Evolutionary conservation across 1,284 basidiomycete genomes (phyloP).

Genomic region (Ustilago vetiveriae): DNA sequence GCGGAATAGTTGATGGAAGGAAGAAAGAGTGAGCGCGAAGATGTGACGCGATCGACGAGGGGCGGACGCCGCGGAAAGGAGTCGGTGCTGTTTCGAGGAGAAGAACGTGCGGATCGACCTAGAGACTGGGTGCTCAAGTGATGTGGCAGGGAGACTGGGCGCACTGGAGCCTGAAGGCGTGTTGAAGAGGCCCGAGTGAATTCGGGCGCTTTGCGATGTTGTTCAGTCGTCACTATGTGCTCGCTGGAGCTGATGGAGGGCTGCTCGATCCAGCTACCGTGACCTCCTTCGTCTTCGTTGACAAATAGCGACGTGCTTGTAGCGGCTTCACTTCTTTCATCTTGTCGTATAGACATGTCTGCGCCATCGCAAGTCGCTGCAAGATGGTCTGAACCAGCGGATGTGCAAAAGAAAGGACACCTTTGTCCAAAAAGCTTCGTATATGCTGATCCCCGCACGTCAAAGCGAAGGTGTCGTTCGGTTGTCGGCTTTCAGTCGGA

Average conservation of each 20-base stretch:
- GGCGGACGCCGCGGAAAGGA: conserved; percentile 16
- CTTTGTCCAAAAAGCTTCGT: too few species aligned
- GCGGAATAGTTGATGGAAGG: conserved; percentile 25
- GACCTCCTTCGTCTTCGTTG: conserved; percentile 23
- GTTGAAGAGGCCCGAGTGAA: conserved; percentile 7
- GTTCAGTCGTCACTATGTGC: neutral
- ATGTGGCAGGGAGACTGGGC: conserved; percentile 11
- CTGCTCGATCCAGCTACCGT: conserved; percentile 29
- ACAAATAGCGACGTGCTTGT: conserved; percentile 1
- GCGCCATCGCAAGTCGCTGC: neutral
- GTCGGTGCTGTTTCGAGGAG: conserved; percentile 26
- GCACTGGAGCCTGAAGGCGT: neutral
- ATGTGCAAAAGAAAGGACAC: neutral
- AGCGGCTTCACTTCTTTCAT: neutral
- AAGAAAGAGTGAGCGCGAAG: conserved; percentile 30
- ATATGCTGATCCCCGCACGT: neutral
- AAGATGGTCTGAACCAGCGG: neutral
- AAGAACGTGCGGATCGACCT: conserved; percentile 10
- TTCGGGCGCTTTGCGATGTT: neutral
- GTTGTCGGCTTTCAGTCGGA: neutral
- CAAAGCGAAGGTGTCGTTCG: neutral
- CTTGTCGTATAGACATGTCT: conserved; percentile 18
- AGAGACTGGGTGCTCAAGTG: conserved; percentile 27
- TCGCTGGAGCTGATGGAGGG: neutral
- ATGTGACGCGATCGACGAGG: conserved; percentile 32